Conservation (phyloP, 371 early-diverging fungal species). For the Rhizomucor pusillus region DNA sequence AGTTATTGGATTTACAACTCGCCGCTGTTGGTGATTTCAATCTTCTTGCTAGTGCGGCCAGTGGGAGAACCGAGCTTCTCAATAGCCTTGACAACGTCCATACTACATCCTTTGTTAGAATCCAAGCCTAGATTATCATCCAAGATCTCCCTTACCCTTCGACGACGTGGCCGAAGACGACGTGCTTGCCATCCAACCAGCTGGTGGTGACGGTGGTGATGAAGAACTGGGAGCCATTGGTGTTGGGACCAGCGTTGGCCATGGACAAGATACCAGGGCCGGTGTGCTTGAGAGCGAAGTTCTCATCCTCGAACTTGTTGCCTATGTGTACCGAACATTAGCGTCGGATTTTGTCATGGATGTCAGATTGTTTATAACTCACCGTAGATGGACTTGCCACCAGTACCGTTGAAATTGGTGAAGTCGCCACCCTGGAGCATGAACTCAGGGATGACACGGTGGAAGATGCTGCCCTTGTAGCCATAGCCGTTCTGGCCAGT, state of each 20-base stretch:
- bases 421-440: conserved; percentile 99
- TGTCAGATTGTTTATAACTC: conserved; percentile 25
- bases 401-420: conserved; percentile 93
- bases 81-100: conserved; percentile 76
- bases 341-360: conserved; percentile 47
- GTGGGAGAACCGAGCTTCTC: conserved; percentile 62
- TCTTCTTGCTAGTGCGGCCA: conserved; percentile 55
- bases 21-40: conserved; percentile 71
- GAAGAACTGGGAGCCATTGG: conserved; percentile 99
- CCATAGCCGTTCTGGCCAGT: conserved; percentile 76
- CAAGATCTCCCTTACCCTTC: conserved; percentile 57
- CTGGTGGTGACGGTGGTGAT: conserved; percentile 80
- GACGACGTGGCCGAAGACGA: conserved; percentile 95
- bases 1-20: conserved; percentile 40
- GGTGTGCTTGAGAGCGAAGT: conserved; percentile 94
- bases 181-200: conserved; percentile 99
- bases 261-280: conserved; percentile 86
- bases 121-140: not conserved
- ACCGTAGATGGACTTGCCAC: conserved; percentile 97
- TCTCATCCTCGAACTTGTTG: conserved; percentile 93
- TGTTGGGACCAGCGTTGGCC: conserved; percentile 95
- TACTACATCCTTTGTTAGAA: conserved; percentile 2
- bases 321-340: conserved; percentile 1
- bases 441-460: conserved; percentile 92
- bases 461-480: conserved; percentile 90